A percentile compares a stretch with the other conserved stretches of the same genome.
phyloP scores from a whole-genome alignment of 768 basidiomycete species.

The Rickenella mellea region DNA sequence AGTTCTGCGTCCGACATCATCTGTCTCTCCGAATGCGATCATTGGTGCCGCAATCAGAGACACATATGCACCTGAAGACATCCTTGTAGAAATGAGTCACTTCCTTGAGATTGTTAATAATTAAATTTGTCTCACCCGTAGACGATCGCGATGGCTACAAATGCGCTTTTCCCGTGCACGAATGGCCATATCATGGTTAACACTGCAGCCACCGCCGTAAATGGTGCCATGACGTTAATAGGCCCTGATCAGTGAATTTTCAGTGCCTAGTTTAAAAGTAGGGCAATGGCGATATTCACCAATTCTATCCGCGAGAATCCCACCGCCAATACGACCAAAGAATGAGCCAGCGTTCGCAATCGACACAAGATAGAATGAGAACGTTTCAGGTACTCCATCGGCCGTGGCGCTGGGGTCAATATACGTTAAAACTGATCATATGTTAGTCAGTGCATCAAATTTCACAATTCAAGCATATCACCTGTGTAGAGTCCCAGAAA shows the following conservation, averaged over 20 bases:
- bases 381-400: constrained; percentile 36
- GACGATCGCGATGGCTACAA: constrained; percentile 45
- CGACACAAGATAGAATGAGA: constrained; percentile 57
- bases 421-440: constrained; percentile 50
- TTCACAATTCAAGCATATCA: constrained; percentile 14
- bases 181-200: constrained; percentile 70
- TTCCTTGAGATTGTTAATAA: background rate
- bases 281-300: constrained; percentile 23
- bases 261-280: too few relatives aligned
- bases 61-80: constrained; percentile 54
- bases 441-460: background rate
- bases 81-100: constrained; percentile 22
- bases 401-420: constrained; percentile 46
- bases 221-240: constrained; percentile 61
- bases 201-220: constrained; percentile 43
- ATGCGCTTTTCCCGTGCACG: constrained; percentile 28
- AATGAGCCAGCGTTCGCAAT: constrained; percentile 60
- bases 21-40: constrained; percentile 48
- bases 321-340: constrained; percentile 49
- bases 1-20: constrained; percentile 53
- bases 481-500: constrained; percentile 69
- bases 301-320: constrained; percentile 42
- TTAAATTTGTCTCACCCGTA: constrained; percentile 45
- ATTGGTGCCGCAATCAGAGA: constrained; percentile 47
- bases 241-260: too few relatives aligned